A percentile compares a stretch with the other conserved stretches of the same genome.
Conservation (phyloP, 345 rosid genomes). For the Heritiera littoralis region DNA sequence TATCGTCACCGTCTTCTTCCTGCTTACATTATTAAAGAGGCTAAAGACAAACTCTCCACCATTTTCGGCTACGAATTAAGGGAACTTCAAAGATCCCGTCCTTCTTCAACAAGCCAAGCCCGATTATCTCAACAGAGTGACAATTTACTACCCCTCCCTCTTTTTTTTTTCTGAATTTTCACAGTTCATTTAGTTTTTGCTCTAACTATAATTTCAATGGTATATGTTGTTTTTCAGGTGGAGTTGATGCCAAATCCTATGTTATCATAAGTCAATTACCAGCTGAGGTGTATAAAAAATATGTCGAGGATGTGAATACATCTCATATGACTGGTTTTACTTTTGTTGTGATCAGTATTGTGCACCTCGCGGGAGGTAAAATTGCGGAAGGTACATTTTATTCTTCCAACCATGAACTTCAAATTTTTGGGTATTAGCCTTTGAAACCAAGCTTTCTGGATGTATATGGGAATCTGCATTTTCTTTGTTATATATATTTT, state of each 20-base stretch:
- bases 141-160: not conserved
- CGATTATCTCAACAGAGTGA: constrained; percentile 66
- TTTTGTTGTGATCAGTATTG: constrained; percentile 69
- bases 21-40: constrained; percentile 61
- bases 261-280: constrained; percentile 75
- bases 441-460: not conserved
- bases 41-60: constrained; percentile 56
- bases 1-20: constrained; percentile 71
- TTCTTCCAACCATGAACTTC: not conserved
- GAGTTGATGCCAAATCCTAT: constrained; percentile 68
- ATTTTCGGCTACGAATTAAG: constrained; percentile 75
- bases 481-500: not conserved
- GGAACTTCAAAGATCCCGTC: constrained; percentile 75
- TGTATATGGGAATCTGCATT: not conserved
- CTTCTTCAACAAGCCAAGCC: constrained; percentile 47
- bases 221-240: constrained; percentile 40
- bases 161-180: not conserved
- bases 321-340: constrained; percentile 70
- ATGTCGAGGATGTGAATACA: constrained; percentile 59
- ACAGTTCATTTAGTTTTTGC: not conserved
- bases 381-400: constrained; percentile 64
- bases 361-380: constrained; percentile 82
- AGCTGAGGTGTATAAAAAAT: constrained; percentile 54
- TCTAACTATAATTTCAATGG: constrained; percentile 19
- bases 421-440: not conserved